A percentile compares a stretch with the other conserved stretches of the same genome.
Conservation (phyloP, 768 basidiomycete species). For the Lenzites betulinus region DNA sequence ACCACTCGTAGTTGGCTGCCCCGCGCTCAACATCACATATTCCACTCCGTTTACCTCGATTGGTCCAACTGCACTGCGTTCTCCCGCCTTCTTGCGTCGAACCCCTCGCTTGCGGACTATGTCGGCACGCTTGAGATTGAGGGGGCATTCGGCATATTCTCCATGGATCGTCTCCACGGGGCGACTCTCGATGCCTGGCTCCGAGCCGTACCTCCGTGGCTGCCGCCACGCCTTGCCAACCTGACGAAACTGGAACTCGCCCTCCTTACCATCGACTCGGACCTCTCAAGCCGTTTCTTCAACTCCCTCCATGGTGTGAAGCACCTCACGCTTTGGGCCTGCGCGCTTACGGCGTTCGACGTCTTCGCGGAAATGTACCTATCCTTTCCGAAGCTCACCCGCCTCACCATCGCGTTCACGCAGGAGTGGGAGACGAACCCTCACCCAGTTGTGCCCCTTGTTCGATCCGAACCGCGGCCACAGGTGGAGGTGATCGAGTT, state of each 20-base stretch:
- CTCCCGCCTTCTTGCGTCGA: conserved; percentile 10
- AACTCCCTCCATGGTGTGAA: not conserved
- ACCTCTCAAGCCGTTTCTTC: conserved; percentile 14
- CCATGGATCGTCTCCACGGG: conserved; percentile 19
- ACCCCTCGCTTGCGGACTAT: conserved; percentile 8
- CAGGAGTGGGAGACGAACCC: conserved; percentile 18
- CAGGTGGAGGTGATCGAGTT: conserved; percentile 10
- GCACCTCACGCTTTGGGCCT: conserved; percentile 20
- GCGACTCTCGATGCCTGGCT: conserved; percentile 20
- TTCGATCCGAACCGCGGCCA: not conserved
- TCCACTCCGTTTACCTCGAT: conserved; percentile 21
- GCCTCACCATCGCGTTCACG: conserved; percentile 15
- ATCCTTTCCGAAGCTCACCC: conserved; percentile 6
- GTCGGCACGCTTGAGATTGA: conserved; percentile 17
- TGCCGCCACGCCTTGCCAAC: conserved; percentile 5
- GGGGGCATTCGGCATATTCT: conserved; percentile 21
- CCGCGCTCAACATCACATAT: conserved; percentile 16
- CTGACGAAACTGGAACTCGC: conserved; percentile 21
- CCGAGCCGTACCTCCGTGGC: conserved; percentile 11
- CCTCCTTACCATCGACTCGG: conserved; percentile 11
- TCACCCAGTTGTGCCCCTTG: not conserved
- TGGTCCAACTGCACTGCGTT: conserved; percentile 18
- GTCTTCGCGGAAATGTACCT: conserved; percentile 14
- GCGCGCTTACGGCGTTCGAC: conserved; percentile 16
- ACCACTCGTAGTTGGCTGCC: conserved; percentile 15